Evolutionary conservation across 768 basidiomycete species (phyloP).

Genomic region (Galerina sulciceps): DNA sequence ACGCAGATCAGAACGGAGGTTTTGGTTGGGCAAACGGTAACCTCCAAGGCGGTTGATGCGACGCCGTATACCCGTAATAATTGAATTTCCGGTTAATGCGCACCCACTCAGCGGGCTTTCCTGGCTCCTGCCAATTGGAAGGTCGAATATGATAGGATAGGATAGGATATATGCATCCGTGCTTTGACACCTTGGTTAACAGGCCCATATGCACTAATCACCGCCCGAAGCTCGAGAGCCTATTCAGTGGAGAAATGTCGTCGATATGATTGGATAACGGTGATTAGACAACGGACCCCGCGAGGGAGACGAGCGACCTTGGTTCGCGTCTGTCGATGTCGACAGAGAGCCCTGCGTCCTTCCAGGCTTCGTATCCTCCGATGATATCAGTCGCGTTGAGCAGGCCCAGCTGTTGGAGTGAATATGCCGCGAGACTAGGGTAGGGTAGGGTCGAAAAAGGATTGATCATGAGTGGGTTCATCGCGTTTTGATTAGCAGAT

Average conservation of each 20-base stretch:
- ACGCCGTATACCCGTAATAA: too few relatives aligned
- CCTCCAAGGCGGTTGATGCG: too few relatives aligned
- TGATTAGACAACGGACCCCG: constrained; percentile 30
- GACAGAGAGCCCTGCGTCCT: constrained; percentile 65
- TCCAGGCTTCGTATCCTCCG: constrained; percentile 78
- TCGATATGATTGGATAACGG: constrained; percentile 1
- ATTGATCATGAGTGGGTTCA: neutral
- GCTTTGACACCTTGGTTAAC: too few relatives aligned
- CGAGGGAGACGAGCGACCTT: constrained; percentile 27
- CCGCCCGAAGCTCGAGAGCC: neutral
- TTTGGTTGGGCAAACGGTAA: too few relatives aligned
- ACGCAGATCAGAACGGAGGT: too few relatives aligned
- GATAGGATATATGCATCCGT: too few relatives aligned
- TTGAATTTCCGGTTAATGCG: too few relatives aligned
- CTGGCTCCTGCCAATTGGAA: too few relatives aligned
- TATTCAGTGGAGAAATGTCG: constrained; percentile 6
- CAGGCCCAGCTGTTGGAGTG: constrained; percentile 71
- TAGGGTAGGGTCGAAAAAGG: constrained; percentile 41
- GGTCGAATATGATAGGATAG: too few relatives aligned
- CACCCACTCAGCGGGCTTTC: too few relatives aligned
- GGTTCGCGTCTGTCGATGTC: constrained; percentile 25
- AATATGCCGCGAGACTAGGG: constrained; percentile 66
- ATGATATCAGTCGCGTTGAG: constrained; percentile 78
- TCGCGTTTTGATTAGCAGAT: neutral
- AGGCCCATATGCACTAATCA: too few relatives aligned